Base-by-base conservation (phyloP, 192 early-diverging fungal genomes). In the Backusella parvicylindrica region DNA sequence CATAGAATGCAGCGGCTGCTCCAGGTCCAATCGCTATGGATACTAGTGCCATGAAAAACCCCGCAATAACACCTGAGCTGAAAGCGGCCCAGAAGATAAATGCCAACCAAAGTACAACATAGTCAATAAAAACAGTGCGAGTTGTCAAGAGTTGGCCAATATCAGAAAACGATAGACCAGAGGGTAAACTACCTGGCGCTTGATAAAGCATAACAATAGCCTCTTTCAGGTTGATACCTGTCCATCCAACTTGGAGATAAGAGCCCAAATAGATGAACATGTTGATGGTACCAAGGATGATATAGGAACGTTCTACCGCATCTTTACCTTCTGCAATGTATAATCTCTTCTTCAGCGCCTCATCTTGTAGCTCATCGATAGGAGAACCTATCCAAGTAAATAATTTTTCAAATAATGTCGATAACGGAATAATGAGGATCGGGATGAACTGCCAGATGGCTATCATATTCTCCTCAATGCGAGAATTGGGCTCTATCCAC, bases 251-350 rank as follows among this genome's bases (percentile, higher is more conserved):
- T 6, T 28, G 6, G 9, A 73, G 9, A 43, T 69, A 73, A 15
- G 71, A 18, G 12, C 31, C 53, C 38, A 60, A 60, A 47, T 78
- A 78, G 18, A 68, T 31, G 6, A 78, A 11, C 16, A 73, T 43
- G 21, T 73, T 73, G 11, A 69, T 15, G 1, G 53, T 49, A 30
- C 71, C 77, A 30, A 78, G 21, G n/a, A 78, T 35, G 21, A 78
- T 16, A 15, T 73, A 78, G 3, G 35, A 5, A 7, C 65, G 56
- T 32, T 78, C 77, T 2, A 69, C 71, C 0, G 65, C 41, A 6
- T 49, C 60, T 33, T 78, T 78, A 8, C 71, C 64, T 37, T 78
- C 35, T 1, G 53, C 77, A 3, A 68, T n/a, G 7, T 33, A 13
- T 21, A 78, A 12, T 9, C 66, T 38, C 23, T 73, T 33, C 53